Evolutionary conservation across 2,329 filamentous ascomycete species (phyloP).

Genomic region (Penicillium occitanis): DNA sequence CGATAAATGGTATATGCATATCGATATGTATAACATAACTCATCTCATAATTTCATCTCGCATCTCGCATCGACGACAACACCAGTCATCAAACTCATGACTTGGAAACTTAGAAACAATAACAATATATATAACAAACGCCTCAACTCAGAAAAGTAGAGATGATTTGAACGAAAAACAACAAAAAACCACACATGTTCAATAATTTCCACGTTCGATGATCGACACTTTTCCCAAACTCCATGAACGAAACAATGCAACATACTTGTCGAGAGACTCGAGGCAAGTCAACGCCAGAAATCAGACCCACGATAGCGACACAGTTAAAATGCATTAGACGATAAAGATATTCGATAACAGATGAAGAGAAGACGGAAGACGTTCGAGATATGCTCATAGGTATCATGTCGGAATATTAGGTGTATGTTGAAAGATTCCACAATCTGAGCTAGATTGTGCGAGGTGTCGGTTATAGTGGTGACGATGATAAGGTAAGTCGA

Average conservation of each 20-base stretch:
- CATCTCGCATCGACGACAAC: conserved; percentile 2
- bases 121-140: conserved; percentile 22
- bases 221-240: conserved; percentile 20
- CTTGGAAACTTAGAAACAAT: neutral
- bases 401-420: conserved; percentile 17
- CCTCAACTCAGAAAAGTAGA: conserved; percentile 24
- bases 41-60: conserved; percentile 20
- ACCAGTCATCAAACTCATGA: conserved; percentile 10
- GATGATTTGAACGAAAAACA: conserved; percentile 22
- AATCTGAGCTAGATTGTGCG: conserved; percentile 10
- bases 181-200: neutral
- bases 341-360: conserved; percentile 15
- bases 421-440: conserved; percentile 5
- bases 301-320: neutral
- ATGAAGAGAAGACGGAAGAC: conserved; percentile 6
- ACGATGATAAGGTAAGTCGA: neutral
- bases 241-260: conserved; percentile 22
- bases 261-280: conserved; percentile 4
- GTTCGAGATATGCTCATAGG: conserved; percentile 10
- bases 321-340: conserved; percentile 20
- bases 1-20: conserved; percentile 4
- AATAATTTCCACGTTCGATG: conserved; percentile 2
- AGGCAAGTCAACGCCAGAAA: conserved; percentile 11
- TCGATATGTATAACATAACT: conserved; percentile 16
- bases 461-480: neutral